Percentiles rank a stretch among this genome's conserved stretches.
These are phyloP conservation scores for Medakamo hakoo DNA, from an alignment of 139 green algal species.

Conservation along the genomic window DNA sequence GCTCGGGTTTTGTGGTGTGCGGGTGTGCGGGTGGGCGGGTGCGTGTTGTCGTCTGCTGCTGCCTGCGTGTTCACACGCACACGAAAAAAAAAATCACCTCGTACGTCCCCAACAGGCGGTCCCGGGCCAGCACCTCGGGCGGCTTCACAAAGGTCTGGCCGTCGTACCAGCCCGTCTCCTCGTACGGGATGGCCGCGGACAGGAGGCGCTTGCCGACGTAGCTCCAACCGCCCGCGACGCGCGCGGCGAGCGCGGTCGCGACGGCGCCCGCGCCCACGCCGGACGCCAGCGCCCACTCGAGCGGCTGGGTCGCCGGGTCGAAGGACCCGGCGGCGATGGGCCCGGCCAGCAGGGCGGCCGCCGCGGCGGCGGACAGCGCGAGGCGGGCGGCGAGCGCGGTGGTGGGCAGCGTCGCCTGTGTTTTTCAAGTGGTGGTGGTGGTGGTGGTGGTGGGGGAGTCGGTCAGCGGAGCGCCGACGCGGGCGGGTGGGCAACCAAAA, in stretches of 20 bases:
- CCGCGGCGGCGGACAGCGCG: slow-evolving; percentile 26
- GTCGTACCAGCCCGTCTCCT: slow-evolving; percentile 65
- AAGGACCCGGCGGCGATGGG: slow-evolving; percentile 75
- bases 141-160: slow-evolving; percentile 67
- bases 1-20: too few species aligned
- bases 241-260: slow-evolving; percentile 48
- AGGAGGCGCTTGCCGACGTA: slow-evolving; percentile 84
- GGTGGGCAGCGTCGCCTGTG: slow-evolving; percentile 41
- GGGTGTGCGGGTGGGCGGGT: too few species aligned
- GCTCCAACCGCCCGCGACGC: slow-evolving; percentile 79
- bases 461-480: too few species aligned
- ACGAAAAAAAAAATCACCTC: too few species aligned
- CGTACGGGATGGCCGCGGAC: slow-evolving; percentile 64
- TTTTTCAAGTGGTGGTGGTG: too few species aligned
- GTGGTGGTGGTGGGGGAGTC: too few species aligned
- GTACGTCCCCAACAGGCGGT: slow-evolving; percentile 62
- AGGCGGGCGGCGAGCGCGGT: slow-evolving; percentile 38
- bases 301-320: slow-evolving; percentile 35
- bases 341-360: slow-evolving; percentile 41
- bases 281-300: slow-evolving; percentile 39
- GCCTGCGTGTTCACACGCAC: not conserved
- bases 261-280: slow-evolving; percentile 43
- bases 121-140: slow-evolving; percentile 59
- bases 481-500: too few species aligned
- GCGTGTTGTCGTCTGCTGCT: not conserved